Base-by-base conservation (phyloP, 345 rosid species). In the Hypericum perforatum region DNA sequence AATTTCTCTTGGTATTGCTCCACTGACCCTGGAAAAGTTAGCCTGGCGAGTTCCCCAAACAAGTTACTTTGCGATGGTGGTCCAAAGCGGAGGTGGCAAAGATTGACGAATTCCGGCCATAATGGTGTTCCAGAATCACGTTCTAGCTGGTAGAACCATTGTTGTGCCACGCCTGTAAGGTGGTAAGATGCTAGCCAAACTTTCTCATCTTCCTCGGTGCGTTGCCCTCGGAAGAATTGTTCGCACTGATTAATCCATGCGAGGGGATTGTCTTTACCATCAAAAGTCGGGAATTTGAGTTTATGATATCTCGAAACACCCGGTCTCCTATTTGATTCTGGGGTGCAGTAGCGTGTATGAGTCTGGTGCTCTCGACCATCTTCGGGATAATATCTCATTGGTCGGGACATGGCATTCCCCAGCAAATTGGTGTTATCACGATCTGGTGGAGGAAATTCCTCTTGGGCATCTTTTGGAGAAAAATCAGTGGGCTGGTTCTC, bases 151-250 rank as follows among this genome's bases (percentile, higher is more conserved):
- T 37, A 12, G 22, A 37, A n/a, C n/a, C n/a, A n/a, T n/a, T n/a
- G n/a, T n/a, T n/a, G n/a, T n/a, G n/a, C n/a, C n/a, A n/a, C n/a
- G 13, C 55, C 55, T n/a, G 2, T 36, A 11, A 52, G 14, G 2
- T 52, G 55, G 10, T 36, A 52, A 7, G 55, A 11, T 52, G 6
- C 42, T 10, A 52, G 6, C 10, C 55, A 9, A 9, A 52, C 55
- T 29, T 52, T 52, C 10, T 52, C 41, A 1, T 10, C 42, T 11
- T 52, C 22, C 9, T 2, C 1, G 0, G 55, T 52, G 37, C 9
- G 12, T 10, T 52, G 42, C 5, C 39, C 8, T 16, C 6, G 2
- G 16, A 52, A 52, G 7, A 52, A 52, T 8, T 52, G 16, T 36
- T 52, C 42, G 8, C 55, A 52, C 0, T 11, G 29, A 5, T 52